These are phyloP conservation scores for Russula sp. DNA, from an alignment of 768 basidiomycete genomes.

Conservation along the genomic window DNA sequence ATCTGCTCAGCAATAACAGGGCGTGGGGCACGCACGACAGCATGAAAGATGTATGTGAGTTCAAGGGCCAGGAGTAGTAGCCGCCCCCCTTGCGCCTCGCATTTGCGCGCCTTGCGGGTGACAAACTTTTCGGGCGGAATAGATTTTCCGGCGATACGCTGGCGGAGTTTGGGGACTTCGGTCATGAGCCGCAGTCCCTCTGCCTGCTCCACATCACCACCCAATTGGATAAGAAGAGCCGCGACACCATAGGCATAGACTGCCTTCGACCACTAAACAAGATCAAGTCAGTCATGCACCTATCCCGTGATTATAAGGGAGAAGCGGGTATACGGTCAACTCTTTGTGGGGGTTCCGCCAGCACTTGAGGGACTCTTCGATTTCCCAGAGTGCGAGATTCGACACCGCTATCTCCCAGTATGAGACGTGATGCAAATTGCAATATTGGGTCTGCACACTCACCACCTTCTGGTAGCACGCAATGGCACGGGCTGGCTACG, in stretches of 20 bases:
- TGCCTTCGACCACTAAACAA: conserved; percentile 61
- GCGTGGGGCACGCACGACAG: too few relatives aligned
- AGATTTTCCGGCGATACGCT: conserved; percentile 78
- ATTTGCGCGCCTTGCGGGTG: conserved; percentile 84
- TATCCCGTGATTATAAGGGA: too few relatives aligned
- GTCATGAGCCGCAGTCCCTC: conserved; percentile 57
- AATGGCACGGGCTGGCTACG: too few relatives aligned
- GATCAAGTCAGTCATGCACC: neutral
- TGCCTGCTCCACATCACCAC: conserved; percentile 38
- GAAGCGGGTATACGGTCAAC: too few relatives aligned
- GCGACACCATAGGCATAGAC: conserved; percentile 74
- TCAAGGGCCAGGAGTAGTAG: conserved; percentile 81
- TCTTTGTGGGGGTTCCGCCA: too few relatives aligned
- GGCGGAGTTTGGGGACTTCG: conserved; percentile 66
- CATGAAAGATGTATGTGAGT: conserved; percentile 54
- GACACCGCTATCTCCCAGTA: too few relatives aligned
- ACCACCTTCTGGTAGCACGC: too few relatives aligned
- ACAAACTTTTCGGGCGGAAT: conserved; percentile 82
- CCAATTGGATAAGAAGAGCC: conserved; percentile 62
- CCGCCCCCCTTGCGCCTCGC: conserved; percentile 57
- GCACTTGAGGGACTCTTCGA: too few relatives aligned
- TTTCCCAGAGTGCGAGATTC: too few relatives aligned
- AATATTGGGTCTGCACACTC: too few relatives aligned
- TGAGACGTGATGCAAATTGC: too few relatives aligned
- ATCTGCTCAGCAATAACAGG: too few relatives aligned